Conservation (phyloP, 148 eudicot genomes). For the Spergularia marina region DNA sequence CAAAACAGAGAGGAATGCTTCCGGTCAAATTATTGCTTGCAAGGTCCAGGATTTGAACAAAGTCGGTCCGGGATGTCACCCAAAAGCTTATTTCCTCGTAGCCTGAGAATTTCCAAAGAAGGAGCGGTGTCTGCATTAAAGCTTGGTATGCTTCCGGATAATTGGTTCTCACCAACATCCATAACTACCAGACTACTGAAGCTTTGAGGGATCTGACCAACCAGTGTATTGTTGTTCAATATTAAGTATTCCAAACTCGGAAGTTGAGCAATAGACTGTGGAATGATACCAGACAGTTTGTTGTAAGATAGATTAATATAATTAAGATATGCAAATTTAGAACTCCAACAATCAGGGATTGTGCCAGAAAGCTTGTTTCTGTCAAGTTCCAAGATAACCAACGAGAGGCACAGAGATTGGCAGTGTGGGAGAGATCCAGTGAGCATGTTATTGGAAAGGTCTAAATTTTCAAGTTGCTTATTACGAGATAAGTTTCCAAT, state of each 20-base stretch:
- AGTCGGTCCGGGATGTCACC: conserved; percentile 38
- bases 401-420: too few relatives aligned
- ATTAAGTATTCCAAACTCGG: too few relatives aligned
- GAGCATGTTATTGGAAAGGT: conserved; percentile 16
- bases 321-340: too few relatives aligned
- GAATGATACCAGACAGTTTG: conserved; percentile 32
- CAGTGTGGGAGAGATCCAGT: conserved; percentile 2
- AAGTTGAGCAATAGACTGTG: conserved; percentile 29
- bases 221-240: conserved; percentile 31
- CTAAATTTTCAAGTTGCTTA: background rate
- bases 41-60: conserved; percentile 36
- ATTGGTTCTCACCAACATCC: conserved; percentile 42
- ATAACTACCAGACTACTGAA: conserved; percentile 21
- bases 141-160: conserved; percentile 30
- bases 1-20: conserved; percentile 33
- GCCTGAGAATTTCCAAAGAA: conserved; percentile 15
- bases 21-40: conserved; percentile 36
- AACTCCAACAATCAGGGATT: too few relatives aligned
- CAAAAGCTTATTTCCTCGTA: conserved; percentile 26
- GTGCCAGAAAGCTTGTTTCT: too few relatives aligned
- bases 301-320: conserved; percentile 37
- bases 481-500: background rate
- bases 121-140: conserved; percentile 2
- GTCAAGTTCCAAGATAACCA: too few relatives aligned
- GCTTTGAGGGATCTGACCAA: conserved; percentile 29